A percentile compares a stretch with the other conserved stretches of the same genome.
phyloP scores from a whole-genome alignment of 805 yeast species.

The Candida yuanshanica region DNA sequence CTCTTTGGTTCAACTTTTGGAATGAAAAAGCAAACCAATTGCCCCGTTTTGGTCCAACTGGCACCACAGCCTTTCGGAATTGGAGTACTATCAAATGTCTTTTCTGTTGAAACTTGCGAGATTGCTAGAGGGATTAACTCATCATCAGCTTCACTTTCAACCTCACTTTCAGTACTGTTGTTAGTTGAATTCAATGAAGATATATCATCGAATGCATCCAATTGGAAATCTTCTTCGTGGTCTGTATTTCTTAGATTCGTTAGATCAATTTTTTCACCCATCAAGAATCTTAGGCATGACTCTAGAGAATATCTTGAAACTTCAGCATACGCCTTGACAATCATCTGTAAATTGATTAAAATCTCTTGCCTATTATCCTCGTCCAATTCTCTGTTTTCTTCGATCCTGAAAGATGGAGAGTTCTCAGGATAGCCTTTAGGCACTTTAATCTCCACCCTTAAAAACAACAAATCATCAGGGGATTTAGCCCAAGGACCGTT shows the following conservation, averaged over 20 bases:
- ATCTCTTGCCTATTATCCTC: constrained; percentile 46
- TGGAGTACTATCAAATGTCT: constrained; percentile 72
- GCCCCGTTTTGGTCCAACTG: constrained; percentile 74
- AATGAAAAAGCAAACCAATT: constrained; percentile 75
- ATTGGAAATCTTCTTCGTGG: constrained; percentile 29
- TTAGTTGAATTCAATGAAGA: constrained; percentile 19
- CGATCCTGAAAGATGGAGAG: constrained; percentile 59
- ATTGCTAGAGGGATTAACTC: constrained; percentile 18
- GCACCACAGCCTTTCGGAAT: constrained; percentile 94
- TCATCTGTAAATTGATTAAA: constrained; percentile 43
- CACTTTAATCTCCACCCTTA: constrained; percentile 64
- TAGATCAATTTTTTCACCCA: constrained; percentile 71
- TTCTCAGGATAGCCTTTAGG: constrained; percentile 69
- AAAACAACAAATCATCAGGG: constrained; percentile 44
- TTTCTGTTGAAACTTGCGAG: constrained; percentile 15
- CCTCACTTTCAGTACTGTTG: constrained; percentile 26
- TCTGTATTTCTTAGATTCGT: constrained; percentile 33
- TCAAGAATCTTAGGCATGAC: constrained; percentile 63
- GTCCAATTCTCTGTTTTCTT: constrained; percentile 69
- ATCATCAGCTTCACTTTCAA: constrained; percentile 30
- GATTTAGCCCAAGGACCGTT: constrained; percentile 68
- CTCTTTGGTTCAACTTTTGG: constrained; percentile 43
- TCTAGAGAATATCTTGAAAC: constrained; percentile 70
- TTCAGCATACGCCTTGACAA: constrained; percentile 51
- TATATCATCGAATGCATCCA: constrained; percentile 29